phyloP scores from a whole-genome alignment of 2,329 filamentous ascomycete species.

The Paraconiothyrium brasiliense region DNA sequence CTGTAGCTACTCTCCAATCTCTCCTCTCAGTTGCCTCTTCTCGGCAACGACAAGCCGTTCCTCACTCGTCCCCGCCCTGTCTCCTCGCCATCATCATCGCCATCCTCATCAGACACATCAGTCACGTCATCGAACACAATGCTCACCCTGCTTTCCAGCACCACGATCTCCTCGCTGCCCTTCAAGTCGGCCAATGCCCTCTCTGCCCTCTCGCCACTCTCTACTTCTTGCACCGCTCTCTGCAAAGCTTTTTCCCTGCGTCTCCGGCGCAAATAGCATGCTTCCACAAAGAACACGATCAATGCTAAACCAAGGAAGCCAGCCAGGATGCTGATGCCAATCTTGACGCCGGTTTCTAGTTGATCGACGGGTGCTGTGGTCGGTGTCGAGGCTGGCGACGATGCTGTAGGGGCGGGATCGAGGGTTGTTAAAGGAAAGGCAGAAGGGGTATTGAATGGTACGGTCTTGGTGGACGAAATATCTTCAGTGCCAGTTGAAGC shows the following conservation, averaged over 20 bases:
- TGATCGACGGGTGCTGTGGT: slow-evolving; percentile 10
- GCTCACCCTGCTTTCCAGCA: slow-evolving; percentile 36
- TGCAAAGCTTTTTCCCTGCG: slow-evolving; percentile 28
- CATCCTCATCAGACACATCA: slow-evolving; percentile 21
- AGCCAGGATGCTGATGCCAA: slow-evolving; percentile 21
- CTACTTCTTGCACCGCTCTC: slow-evolving; percentile 33
- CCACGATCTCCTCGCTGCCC: slow-evolving; percentile 33
- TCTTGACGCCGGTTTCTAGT: slow-evolving; percentile 18
- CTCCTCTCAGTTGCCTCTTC: slow-evolving; percentile 19
- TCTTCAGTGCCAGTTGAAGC: too few relatives aligned
- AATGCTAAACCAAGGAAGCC: slow-evolving; percentile 18
- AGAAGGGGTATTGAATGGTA: not conserved
- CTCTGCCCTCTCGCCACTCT: slow-evolving; percentile 25
- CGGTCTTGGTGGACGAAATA: not conserved
- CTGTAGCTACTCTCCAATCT: not conserved
- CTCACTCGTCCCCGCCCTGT: slow-evolving; percentile 16
- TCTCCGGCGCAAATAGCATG: slow-evolving; percentile 29
- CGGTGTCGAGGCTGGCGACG: slow-evolving; percentile 2
- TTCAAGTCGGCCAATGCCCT: slow-evolving; percentile 13
- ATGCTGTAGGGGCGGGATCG: not conserved
- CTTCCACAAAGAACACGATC: slow-evolving; percentile 11
- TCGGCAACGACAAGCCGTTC: slow-evolving; percentile 32
- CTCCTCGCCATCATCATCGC: slow-evolving; percentile 17
- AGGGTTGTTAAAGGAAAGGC: not conserved
- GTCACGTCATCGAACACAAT: slow-evolving; percentile 33